phyloP scores from a whole-genome alignment of 2,329 filamentous ascomycete genomes.

The Plectosphaerella cucumerina region DNA sequence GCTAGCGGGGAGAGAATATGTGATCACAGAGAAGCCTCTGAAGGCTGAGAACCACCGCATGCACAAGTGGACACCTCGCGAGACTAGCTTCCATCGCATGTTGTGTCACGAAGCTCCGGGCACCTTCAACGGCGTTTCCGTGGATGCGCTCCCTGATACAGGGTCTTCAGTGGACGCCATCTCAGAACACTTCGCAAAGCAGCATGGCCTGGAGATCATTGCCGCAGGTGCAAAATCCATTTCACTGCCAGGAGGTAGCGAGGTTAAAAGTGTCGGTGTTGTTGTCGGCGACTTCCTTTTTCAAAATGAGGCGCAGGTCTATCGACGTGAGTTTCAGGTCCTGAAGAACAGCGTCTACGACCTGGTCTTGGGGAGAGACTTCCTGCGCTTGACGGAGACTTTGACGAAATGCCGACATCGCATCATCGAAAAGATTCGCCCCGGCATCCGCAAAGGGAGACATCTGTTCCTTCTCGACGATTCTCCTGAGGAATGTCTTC shows the following conservation, averaged over 20 bases:
- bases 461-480: conserved; percentile 1
- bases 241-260: neutral
- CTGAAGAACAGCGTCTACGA: conserved; percentile 3
- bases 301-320: neutral
- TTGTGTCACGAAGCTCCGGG: neutral
- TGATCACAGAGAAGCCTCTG: too few species aligned
- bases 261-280: neutral
- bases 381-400: conserved; percentile 4
- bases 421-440: neutral
- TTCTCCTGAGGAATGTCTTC: neutral
- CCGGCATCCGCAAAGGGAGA: neutral
- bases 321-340: neutral
- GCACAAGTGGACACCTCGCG: neutral
- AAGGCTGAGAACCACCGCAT: too few species aligned
- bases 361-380: conserved; percentile 2
- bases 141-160: neutral
- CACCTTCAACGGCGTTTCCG: neutral
- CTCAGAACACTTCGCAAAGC: neutral
- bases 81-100: neutral
- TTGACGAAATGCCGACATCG: neutral
- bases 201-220: neutral
- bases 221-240: neutral
- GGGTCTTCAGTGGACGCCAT: neutral
- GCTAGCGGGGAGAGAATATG: too few species aligned
- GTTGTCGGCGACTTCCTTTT: neutral